A percentile compares a stretch with the other conserved stretches of the same genome.
Evolutionary conservation across 768 basidiomycete species (phyloP).

Genomic region (Termitomyces sp.): DNA sequence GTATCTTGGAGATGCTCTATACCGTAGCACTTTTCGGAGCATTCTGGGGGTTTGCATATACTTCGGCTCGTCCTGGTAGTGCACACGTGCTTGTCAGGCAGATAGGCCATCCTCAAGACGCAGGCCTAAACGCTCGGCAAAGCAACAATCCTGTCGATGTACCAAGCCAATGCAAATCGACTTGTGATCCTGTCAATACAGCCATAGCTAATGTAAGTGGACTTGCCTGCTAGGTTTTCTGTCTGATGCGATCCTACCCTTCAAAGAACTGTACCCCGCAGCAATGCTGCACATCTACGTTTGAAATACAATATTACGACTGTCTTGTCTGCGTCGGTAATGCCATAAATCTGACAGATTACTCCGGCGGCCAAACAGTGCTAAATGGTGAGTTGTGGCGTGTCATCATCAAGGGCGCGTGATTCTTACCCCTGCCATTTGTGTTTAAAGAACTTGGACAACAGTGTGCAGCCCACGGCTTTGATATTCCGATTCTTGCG

Average conservation of each 20-base stretch:
- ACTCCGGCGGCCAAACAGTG: conserved; percentile 19
- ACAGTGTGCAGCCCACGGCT: background rate
- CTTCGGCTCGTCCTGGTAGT: background rate
- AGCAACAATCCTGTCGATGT: conserved; percentile 8
- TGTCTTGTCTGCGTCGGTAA: conserved; percentile 33
- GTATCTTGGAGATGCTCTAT: background rate
- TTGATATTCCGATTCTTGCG: background rate
- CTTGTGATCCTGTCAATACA: conserved; percentile 23
- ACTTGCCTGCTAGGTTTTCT: background rate
- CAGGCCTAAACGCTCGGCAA: conserved; percentile 15
- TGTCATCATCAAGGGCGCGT: background rate
- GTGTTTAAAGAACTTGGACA: background rate
- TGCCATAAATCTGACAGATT: conserved; percentile 23
- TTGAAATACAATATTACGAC: conserved; percentile 32
- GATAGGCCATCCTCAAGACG: background rate
- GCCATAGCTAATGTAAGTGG: conserved; percentile 15
- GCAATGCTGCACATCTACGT: conserved; percentile 33
- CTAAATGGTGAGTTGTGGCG: conserved; percentile 1
- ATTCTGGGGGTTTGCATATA: background rate
- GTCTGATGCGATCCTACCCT: background rate
- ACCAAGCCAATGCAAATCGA: conserved; percentile 25
- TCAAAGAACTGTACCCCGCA: conserved; percentile 21
- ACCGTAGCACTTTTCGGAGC: background rate
- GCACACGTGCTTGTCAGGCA: background rate
- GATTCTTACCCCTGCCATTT: background rate